Evolutionary conservation across 139 green algal genomes (phyloP).

Genomic region (Mychonastes homosphaera): DNA sequence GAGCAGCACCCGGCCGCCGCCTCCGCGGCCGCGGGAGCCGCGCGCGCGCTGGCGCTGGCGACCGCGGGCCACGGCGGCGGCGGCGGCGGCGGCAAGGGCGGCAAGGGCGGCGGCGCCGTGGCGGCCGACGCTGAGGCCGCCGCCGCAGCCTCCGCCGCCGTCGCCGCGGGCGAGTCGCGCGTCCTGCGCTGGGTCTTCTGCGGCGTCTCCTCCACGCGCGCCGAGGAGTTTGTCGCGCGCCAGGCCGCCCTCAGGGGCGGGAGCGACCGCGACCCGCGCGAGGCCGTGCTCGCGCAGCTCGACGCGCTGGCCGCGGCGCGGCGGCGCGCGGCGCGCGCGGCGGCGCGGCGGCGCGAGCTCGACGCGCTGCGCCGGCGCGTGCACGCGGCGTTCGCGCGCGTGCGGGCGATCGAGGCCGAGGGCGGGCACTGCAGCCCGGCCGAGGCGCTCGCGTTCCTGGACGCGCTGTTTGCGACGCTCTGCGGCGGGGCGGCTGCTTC

Average conservation of each 20-base stretch:
- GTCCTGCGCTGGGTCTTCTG: constrained; percentile 66
- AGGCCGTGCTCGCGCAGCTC: constrained; percentile 40
- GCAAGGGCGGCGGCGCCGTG: not conserved
- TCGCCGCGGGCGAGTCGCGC: constrained; percentile 7
- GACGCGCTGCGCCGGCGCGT: constrained; percentile 34
- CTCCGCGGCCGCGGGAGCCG: too few species aligned
- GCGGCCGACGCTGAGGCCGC: not conserved
- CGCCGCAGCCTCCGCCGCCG: constrained; percentile 3
- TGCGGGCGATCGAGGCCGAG: constrained; percentile 29
- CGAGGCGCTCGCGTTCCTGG: constrained; percentile 45
- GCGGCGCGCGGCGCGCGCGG: constrained; percentile 35
- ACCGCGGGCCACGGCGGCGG: too few species aligned
- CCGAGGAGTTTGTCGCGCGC: constrained; percentile 30
- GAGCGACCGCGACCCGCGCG: constrained; percentile 21
- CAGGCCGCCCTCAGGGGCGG: constrained; percentile 34
- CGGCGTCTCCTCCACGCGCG: constrained; percentile 37
- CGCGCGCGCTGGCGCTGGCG: too few species aligned
- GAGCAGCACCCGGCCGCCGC: constrained; percentile 1
- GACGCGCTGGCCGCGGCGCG: constrained; percentile 49
- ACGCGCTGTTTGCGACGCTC: constrained; percentile 32
- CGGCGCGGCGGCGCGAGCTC: constrained; percentile 19
- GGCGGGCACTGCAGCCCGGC: constrained; percentile 24
- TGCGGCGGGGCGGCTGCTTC: not conserved
- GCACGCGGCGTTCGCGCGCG: constrained; percentile 37
- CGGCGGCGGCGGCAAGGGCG: constrained; percentile 3